Conservation (phyloP, 768 basidiomycete genomes). For the Cyathus striatus region DNA sequence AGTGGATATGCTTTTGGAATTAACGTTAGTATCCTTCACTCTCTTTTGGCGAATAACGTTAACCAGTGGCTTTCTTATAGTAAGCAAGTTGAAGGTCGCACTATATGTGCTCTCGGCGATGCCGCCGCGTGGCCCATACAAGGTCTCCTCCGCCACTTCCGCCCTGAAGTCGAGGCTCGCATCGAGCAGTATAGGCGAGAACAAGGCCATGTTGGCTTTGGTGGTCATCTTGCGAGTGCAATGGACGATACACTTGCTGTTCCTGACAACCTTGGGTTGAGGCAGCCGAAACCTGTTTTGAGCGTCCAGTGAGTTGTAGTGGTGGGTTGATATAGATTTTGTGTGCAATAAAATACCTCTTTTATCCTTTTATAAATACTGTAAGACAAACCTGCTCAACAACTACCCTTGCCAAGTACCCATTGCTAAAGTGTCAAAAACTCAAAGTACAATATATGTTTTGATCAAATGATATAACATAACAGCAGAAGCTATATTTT, state of each 20-base stretch:
- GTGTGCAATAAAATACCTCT: no score
- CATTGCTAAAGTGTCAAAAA: no score
- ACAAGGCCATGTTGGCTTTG: constrained; percentile 85
- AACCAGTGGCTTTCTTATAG: constrained; percentile 29
- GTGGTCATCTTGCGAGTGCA: constrained; percentile 68
- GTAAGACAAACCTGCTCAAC: no score
- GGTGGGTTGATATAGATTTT: no score
- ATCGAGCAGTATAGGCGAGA: constrained; percentile 71
- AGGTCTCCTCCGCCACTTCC: constrained; percentile 96
- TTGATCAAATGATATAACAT: no score
- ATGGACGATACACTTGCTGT: constrained; percentile 66
- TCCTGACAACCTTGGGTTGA: constrained; percentile 69
- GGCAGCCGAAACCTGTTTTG: no score
- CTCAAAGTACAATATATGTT: no score
- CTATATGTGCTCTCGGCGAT: constrained; percentile 95
- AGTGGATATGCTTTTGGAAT: constrained; percentile 96
- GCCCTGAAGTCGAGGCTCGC: constrained; percentile 89
- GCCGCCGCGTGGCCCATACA: constrained; percentile 99
- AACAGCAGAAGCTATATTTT: no score
- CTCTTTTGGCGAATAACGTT: background rate
- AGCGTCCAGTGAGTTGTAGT: no score
- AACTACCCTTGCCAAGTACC: no score
- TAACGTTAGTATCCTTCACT: constrained; percentile 56
- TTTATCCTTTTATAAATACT: no score
- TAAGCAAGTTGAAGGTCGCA: constrained; percentile 95